Conservation (phyloP, 305 asterid species). For the Fraxinus albicans region DNA sequence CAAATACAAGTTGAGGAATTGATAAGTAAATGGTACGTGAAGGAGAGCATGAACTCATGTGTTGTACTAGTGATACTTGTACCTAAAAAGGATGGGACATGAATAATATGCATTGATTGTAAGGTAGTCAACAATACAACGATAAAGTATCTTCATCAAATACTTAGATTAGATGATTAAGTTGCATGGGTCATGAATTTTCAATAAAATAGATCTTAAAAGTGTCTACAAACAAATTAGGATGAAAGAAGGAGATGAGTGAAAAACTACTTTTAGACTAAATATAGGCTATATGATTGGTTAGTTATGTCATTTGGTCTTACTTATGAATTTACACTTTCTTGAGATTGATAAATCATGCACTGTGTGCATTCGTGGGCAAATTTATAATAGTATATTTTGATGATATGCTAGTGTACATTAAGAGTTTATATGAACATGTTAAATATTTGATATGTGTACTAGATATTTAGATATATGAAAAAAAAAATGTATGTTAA, state of each 20-base stretch:
- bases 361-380: neutral
- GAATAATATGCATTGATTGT: too few relatives aligned
- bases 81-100: neutral
- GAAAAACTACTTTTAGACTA: too few relatives aligned
- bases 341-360: too few relatives aligned
- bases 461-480: too few relatives aligned
- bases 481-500: too few relatives aligned
- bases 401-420: neutral
- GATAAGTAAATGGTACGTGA: neutral
- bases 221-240: neutral
- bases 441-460: too few relatives aligned
- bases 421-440: neutral
- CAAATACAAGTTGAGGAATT: neutral
- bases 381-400: neutral
- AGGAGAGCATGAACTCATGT: neutral
- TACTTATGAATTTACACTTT: too few relatives aligned
- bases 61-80: neutral
- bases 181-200: neutral
- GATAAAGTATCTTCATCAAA: neutral
- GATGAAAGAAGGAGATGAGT: too few relatives aligned
- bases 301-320: too few relatives aligned
- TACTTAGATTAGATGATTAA: neutral
- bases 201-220: neutral
- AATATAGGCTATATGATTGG: too few relatives aligned
- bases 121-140: too few relatives aligned